These are phyloP conservation scores for Claviceps lovelessii DNA, from an alignment of 2,329 filamentous ascomycete genomes.

Conservation along the genomic window DNA sequence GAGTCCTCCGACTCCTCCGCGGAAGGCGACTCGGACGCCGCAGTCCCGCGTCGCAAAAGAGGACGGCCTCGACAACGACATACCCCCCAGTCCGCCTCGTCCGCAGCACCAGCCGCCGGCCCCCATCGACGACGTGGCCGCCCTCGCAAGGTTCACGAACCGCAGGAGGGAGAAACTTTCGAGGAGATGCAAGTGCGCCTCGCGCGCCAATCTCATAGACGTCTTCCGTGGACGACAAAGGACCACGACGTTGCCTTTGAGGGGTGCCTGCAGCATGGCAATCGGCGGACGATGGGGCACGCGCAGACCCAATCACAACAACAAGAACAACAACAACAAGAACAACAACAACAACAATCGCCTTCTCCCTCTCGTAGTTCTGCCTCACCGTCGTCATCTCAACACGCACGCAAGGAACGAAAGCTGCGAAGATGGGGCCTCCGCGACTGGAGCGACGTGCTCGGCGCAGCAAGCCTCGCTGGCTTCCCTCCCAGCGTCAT, in stretches of 20 bases:
- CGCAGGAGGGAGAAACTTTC: slow-evolving; percentile 29
- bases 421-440: slow-evolving; percentile 26
- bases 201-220: slow-evolving; percentile 27
- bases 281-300: slow-evolving; percentile 5
- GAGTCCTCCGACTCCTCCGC: slow-evolving; percentile 26
- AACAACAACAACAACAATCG: neutral
- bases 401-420: slow-evolving; percentile 8
- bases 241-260: slow-evolving; percentile 20
- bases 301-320: neutral
- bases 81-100: neutral
- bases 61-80: slow-evolving; percentile 13
- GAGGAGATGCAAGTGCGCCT: slow-evolving; percentile 32
- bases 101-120: neutral
- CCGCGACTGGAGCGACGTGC: slow-evolving; percentile 73
- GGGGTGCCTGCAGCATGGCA: slow-evolving; percentile 19
- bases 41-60: slow-evolving; percentile 7
- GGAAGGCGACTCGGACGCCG: slow-evolving; percentile 15
- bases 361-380: neutral
- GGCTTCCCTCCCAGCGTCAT: slow-evolving; percentile 55
- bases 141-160: slow-evolving; percentile 25
- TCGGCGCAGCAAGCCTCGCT: slow-evolving; percentile 61
- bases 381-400: neutral
- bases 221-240: slow-evolving; percentile 13
- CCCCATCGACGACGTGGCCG: slow-evolving; percentile 19
- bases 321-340: neutral